Conservation (phyloP, 164 flowering plant genomes). For the Macadamia integrifolia region DNA sequence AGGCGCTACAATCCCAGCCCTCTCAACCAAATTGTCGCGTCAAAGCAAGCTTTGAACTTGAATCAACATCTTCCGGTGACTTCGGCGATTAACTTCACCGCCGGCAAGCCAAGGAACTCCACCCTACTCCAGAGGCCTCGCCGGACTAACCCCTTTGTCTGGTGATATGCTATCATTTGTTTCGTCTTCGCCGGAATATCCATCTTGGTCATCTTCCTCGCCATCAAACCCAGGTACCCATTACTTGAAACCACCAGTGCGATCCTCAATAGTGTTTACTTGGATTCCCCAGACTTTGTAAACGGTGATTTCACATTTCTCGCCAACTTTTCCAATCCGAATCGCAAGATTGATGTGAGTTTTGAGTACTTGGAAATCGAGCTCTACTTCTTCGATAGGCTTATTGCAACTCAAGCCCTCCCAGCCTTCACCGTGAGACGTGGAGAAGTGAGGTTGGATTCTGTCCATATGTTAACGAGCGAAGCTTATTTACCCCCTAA, state of each 20-base stretch:
- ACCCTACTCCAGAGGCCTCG: slow-evolving; percentile 36
- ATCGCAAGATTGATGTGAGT: slow-evolving; percentile 9
- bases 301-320: slow-evolving; percentile 61
- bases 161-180: slow-evolving; percentile 54
- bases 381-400: slow-evolving; percentile 50
- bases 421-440: slow-evolving; percentile 50
- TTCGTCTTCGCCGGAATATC: slow-evolving; percentile 52
- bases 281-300: slow-evolving; percentile 58
- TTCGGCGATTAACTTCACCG: too few species aligned
- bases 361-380: slow-evolving; percentile 52
- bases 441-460: slow-evolving; percentile 36
- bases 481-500: slow-evolving; percentile 54
- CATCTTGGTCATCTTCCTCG: slow-evolving; percentile 52
- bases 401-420: slow-evolving; percentile 48
- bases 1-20: too few species aligned
- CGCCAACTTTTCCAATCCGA: slow-evolving; percentile 74
- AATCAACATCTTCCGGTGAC: too few species aligned
- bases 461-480: slow-evolving; percentile 61
- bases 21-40: too few species aligned
- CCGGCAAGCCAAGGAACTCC: slow-evolving; percentile 17
- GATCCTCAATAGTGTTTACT: slow-evolving; percentile 57
- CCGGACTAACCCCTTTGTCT: slow-evolving; percentile 51
- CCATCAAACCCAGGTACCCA: slow-evolving; percentile 53
- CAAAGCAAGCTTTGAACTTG: too few species aligned
- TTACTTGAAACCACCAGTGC: slow-evolving; percentile 45